These are phyloP conservation scores for Xylaria sp. DNA, from an alignment of 2,329 filamentous ascomycete genomes.

Conservation along the genomic window DNA sequence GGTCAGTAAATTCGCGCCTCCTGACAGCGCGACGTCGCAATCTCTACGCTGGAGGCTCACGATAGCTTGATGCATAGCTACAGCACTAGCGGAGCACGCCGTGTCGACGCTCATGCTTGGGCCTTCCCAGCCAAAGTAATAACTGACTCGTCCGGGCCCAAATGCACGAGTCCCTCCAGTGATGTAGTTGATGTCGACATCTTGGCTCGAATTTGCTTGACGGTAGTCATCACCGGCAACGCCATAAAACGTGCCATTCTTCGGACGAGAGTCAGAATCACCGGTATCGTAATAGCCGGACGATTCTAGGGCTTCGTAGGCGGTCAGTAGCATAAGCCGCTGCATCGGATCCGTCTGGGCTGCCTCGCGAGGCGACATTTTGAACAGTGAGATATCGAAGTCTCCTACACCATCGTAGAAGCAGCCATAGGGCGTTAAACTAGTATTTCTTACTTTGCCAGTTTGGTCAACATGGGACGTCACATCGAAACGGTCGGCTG, in stretches of 20 bases:
- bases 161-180: conserved; percentile 45
- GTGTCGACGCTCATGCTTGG: conserved; percentile 40
- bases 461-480: conserved; percentile 28
- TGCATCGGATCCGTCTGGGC: conserved; percentile 65
- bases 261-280: conserved; percentile 13
- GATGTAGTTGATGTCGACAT: conserved; percentile 54
- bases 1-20: conserved; percentile 36
- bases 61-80: conserved; percentile 46
- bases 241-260: conserved; percentile 29
- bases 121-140: conserved; percentile 41
- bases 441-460: conserved; percentile 22
- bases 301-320: conserved; percentile 71
- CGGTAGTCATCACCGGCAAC: conserved; percentile 50
- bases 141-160: conserved; percentile 44
- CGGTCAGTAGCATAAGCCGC: conserved; percentile 65
- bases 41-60: conserved; percentile 66
- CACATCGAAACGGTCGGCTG: conserved; percentile 18
- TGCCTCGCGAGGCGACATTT: conserved; percentile 33
- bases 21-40: conserved; percentile 60
- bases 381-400: conserved; percentile 34
- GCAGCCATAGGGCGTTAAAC: conserved; percentile 16
- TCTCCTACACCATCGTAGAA: conserved; percentile 20
- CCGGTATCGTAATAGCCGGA: conserved; percentile 48
- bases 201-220: conserved; percentile 66
- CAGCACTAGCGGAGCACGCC: conserved; percentile 39